A percentile compares a stretch with the other conserved stretches of the same genome.
Conservation (phyloP, 108 stramenopile genomes). For the Nitzschia inconspicua region DNA sequence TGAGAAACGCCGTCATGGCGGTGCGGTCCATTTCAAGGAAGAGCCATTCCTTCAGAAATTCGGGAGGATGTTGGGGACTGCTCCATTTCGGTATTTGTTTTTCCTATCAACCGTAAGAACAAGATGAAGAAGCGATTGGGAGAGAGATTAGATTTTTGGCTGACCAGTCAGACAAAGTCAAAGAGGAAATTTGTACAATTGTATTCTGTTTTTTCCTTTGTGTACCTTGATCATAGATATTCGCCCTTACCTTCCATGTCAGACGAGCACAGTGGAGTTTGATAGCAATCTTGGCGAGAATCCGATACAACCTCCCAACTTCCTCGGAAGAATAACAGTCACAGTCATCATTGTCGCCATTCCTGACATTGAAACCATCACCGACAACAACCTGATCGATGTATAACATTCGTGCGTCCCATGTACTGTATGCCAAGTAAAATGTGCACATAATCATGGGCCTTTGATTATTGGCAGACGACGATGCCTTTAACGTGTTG, state of each 20-base stretch:
- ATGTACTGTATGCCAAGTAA: constrained; percentile 37
- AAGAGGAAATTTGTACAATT: too few relatives aligned
- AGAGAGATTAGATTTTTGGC: neutral
- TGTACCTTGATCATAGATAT: too few relatives aligned
- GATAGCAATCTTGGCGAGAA: constrained; percentile 9
- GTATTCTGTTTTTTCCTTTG: too few relatives aligned
- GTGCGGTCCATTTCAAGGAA: constrained; percentile 5
- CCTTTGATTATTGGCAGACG: too few relatives aligned
- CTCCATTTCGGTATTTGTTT: neutral
- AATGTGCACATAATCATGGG: too few relatives aligned
- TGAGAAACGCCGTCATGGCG: constrained; percentile 7
- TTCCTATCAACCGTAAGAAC: neutral
- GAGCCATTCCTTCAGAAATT: constrained; percentile 4
- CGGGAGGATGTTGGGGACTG: neutral
- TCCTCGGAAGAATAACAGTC: too few relatives aligned
- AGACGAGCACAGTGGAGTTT: neutral
- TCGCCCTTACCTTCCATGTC: constrained; percentile 13
- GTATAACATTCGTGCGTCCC: constrained; percentile 34
- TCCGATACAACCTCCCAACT: neutral
- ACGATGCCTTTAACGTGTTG: too few relatives aligned
- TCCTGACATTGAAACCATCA: neutral
- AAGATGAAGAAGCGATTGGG: neutral
- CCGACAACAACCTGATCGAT: constrained; percentile 3
- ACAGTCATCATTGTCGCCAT: too few relatives aligned
- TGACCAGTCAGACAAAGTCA: neutral